Base-by-base conservation (phyloP, 441 rosid genomes). In the Geranium incanum region DNA sequence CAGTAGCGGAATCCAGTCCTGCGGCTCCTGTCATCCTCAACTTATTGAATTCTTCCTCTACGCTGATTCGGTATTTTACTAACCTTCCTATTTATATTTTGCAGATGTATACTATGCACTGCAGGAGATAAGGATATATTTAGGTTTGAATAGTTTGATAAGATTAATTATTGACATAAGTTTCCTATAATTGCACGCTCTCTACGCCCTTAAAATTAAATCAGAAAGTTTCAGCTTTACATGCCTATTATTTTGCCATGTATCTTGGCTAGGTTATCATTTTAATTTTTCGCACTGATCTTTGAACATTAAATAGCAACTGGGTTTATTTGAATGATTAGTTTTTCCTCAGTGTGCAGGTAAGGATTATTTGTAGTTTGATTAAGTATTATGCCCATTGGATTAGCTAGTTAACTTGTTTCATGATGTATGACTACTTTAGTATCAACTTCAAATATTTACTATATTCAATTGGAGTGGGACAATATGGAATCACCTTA, bases 391-490 rank as follows among this genome's bases (percentile, higher is more conserved):
- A 4, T 55, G 18, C 19, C 43, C 23, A 55, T 55, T 4, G 62
- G 19, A 15, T 13, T 55, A 55, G 19, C 18, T 55, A 55, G 19
- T 5, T 55, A 55, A 55, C 62, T 15, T 55, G 15, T 16, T 55
- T 55, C 62, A 55, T n/a, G 62, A 55, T 55, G 62, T 18, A 55
- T 55, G 62, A 55, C 62, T 15, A 55, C 62, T 55, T 55, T 39
- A 15, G 3, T 55, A 55, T 55, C 62, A 55, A n/a, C 15, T 16
- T 55, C 62, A 55, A 39, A 55, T 55, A 55, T 55, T 13, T 55
- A 55, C 21, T 55, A 15, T 55, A 55, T 55, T 55, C 19, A n/a
- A 39, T 39, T 39, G 8, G 11, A 55, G 59, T 13, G 59, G 15
- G 59, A 50, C 59, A 50, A 50, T 50, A 50, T 1, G 15, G 59